Base-by-base conservation (phyloP, 176 grass and related monocot species). In the Tillandsia leiboldiana region DNA sequence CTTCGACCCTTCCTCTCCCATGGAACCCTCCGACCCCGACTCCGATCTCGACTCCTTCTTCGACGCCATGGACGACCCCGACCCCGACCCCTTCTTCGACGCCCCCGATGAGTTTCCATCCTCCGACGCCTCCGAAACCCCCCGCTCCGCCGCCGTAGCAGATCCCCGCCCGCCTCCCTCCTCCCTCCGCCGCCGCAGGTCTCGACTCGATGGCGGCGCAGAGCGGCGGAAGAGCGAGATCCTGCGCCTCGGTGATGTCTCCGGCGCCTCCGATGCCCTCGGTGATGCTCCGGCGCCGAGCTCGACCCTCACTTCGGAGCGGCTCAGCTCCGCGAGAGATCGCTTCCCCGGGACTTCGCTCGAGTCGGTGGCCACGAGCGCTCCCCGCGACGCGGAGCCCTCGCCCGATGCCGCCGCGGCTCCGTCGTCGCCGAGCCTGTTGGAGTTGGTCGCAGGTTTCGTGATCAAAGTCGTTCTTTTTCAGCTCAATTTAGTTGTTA, bases 391-490 rank as follows among this genome's bases (percentile, higher is more conserved):
- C 15, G 78, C 67, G 3, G 86, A 81, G 10, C 50, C 64, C 62
- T 9, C 57, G 67, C 73, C 52, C 10, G 75, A 72, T 5, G 33
- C 77, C 61, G 52, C 73, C 70, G 80, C 63, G 24, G 71, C 2
- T 11, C 71, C 66, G 14, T 1, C 47, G 49, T 1, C 47, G 49
- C 58, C 63, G 48, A 67, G 61, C 71, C 42, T 83, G 26, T 71
- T 90, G 68, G 89, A 87, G 56, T 67, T 61, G 42, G 48, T 85
- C 8, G 77, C 70, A 12, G 29, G 78, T 57, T 73, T 92, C 65
- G 76, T 87, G 53, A 71, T 97, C 58, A 93, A 74, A 17, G 89
- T 81, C 1, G 81, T 97, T 26, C 65, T 75, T 3, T 93, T 90
- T 72, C 89, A 92, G 62, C 73, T 93, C 50, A 64, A 72, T 74